Evolutionary conservation across 192 early-diverging fungal species (phyloP).

Genomic region (Backusella macrospora): DNA sequence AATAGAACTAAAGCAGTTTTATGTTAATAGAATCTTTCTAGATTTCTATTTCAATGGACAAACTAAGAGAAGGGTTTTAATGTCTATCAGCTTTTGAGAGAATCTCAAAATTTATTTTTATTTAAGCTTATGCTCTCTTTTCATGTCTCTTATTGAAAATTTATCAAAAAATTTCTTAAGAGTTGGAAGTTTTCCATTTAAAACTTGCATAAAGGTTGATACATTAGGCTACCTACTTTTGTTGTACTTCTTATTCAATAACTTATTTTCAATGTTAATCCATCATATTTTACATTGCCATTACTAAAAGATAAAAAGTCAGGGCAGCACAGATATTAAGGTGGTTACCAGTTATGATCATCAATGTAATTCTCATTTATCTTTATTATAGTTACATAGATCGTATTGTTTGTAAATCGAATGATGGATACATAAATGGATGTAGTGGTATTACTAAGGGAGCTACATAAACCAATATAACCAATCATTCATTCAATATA

Average conservation of each 20-base stretch:
- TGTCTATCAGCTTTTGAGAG: not conserved
- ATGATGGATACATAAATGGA: not conserved
- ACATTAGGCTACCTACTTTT: not conserved
- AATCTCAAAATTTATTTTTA: not conserved
- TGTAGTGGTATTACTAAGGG: slow-evolving; percentile 24
- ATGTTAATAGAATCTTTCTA: not conserved
- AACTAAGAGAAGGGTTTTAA: not conserved
- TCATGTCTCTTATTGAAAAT: not conserved
- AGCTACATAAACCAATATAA: slow-evolving; percentile 9
- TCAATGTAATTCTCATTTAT: slow-evolving; percentile 26
- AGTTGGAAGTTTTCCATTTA: not conserved
- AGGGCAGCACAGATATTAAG: slow-evolving; percentile 33
- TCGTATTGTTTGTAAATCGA: slow-evolving; percentile 28
- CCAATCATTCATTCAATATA: slow-evolving; percentile 43
- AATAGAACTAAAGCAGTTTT: not conserved
- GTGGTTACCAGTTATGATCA: slow-evolving; percentile 29
- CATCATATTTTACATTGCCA: slow-evolving; percentile 26
- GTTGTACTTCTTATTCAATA: slow-evolving; percentile 14
- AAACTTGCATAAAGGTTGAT: slow-evolving; percentile 1
- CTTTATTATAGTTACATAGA: slow-evolving; percentile 30
- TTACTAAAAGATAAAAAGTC: slow-evolving; percentile 27
- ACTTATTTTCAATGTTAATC: slow-evolving; percentile 23
- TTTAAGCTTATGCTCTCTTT: not conserved
- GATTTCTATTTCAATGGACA: not conserved
- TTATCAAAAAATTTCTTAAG: not conserved